These are phyloP conservation scores for Cynara cardunculus DNA, from an alignment of 129 eudicot species.

Conservation along the genomic window DNA sequence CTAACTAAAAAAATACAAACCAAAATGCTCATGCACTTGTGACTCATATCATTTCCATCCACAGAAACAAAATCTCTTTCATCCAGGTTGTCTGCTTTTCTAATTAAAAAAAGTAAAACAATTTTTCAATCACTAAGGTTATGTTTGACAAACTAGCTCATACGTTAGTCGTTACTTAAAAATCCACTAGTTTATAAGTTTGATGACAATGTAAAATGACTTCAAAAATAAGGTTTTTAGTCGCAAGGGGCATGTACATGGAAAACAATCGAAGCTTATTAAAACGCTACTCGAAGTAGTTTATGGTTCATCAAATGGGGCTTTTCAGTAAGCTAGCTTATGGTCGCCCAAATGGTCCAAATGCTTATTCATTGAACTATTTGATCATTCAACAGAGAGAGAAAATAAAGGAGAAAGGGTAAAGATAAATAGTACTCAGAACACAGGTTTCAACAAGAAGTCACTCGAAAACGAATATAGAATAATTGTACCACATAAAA, in stretches of 20 bases:
- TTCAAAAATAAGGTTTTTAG: not conserved
- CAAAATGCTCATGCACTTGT: conserved; percentile 15
- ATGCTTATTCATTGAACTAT: not conserved
- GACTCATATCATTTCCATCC: conserved; percentile 21
- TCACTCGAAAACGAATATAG: not conserved
- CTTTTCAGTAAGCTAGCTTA: not conserved
- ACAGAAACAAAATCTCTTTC: conserved; percentile 14
- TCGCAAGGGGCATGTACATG: not conserved
- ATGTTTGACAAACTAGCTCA: not conserved
- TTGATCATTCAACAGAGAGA: not conserved
- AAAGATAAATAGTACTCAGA: not conserved
- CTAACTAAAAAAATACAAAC: conserved; percentile 15
- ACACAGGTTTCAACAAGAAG: not conserved
- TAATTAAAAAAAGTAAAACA: not conserved
- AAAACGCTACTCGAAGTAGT: not conserved
- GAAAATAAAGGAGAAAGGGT: not conserved
- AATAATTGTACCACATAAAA: conserved; percentile 1
- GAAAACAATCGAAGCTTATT: not conserved
- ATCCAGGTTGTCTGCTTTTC: conserved; percentile 18
- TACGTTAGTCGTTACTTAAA: not conserved
- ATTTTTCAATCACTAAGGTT: not conserved
- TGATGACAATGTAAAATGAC: not conserved
- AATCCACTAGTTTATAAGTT: not conserved
- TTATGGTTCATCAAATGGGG: no score
- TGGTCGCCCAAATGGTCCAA: no score